A percentile compares a stretch with the other conserved stretches of the same genome.
These are phyloP conservation scores for Quercus mongolica DNA, from an alignment of 306 rosid species.

Conservation along the genomic window DNA sequence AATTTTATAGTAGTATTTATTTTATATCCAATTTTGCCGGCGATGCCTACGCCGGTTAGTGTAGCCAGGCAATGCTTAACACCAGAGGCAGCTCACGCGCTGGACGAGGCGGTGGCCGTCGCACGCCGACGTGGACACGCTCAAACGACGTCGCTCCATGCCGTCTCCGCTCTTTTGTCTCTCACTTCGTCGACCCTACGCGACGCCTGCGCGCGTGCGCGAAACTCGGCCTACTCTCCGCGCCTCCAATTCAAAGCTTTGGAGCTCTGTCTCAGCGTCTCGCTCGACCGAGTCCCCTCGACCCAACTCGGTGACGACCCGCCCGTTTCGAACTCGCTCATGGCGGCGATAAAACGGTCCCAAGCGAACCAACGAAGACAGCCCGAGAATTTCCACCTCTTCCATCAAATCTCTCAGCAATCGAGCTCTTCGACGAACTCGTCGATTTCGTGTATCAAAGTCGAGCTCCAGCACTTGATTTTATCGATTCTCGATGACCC, in stretches of 20 bases:
- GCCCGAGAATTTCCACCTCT: constrained; percentile 76
- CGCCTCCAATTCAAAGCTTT: constrained; percentile 91
- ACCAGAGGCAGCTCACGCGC: constrained; percentile 66
- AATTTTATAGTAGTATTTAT: no score
- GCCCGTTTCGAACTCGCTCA: constrained; percentile 91
- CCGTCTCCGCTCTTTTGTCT: constrained; percentile 74
- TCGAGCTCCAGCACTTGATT: constrained; percentile 81
- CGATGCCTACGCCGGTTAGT: constrained; percentile 88
- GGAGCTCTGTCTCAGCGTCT: constrained; percentile 79
- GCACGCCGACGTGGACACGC: constrained; percentile 90
- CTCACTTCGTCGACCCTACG: constrained; percentile 65
- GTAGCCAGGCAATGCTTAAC: constrained; percentile 92
- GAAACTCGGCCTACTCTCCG: constrained; percentile 75
- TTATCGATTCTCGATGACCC: constrained; percentile 92
- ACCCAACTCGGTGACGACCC: constrained; percentile 58
- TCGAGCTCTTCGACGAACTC: constrained; percentile 21
- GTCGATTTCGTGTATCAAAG: constrained; percentile 66
- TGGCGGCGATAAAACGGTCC: constrained; percentile 96
- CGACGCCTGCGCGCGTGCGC: constrained; percentile 81
- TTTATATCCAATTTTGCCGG: constrained; percentile 27
- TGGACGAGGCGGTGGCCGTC: constrained; percentile 87
- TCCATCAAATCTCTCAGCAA: constrained; percentile 58
- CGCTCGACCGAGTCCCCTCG: constrained; percentile 80
- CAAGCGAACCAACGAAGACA: constrained; percentile 94
- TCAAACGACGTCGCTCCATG: constrained; percentile 92